phyloP scores from a whole-genome alignment of 768 basidiomycete genomes.

The Lactifluus volemus region DNA sequence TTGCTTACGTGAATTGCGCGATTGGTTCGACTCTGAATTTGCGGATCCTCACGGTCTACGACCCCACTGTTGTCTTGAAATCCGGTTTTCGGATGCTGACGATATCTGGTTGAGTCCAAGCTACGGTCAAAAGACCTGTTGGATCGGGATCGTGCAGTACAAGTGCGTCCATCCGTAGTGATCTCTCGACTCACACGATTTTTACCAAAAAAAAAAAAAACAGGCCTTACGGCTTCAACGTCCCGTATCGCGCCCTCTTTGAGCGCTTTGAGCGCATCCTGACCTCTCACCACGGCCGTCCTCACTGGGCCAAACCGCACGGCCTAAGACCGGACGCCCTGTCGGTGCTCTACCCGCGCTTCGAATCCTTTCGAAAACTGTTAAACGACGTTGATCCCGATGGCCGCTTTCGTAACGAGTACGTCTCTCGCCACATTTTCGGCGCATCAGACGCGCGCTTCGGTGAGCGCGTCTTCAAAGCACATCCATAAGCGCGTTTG shows the following conservation, averaged over 20 bases:
- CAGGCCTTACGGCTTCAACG: conserved; percentile 79
- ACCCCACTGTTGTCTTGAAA: conserved; percentile 89
- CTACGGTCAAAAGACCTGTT: conserved; percentile 68
- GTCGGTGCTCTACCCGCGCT: conserved; percentile 66
- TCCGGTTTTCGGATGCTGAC: conserved; percentile 80
- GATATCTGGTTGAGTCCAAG: conserved; percentile 94
- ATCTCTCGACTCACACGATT: background rate
- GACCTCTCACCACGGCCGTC: conserved; percentile 61
- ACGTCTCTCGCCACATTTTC: conserved; percentile 80
- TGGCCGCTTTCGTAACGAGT: conserved; percentile 81
- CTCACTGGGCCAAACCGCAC: conserved; percentile 97
- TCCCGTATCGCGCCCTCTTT: conserved; percentile 77
- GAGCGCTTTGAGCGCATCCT: conserved; percentile 66
- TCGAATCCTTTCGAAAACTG: conserved; percentile 65
- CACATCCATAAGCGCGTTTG: conserved; percentile 19
- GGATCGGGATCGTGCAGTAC: conserved; percentile 98
- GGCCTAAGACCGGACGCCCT: conserved; percentile 54
- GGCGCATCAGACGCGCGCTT: conserved; percentile 40
- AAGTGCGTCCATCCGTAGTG: conserved; percentile 48
- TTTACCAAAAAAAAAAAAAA: conserved; percentile 24
- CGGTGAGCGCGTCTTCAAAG: conserved; percentile 41
- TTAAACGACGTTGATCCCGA: conserved; percentile 61
- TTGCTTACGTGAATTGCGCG: conserved; percentile 62
- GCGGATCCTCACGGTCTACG: conserved; percentile 63
- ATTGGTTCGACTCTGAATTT: conserved; percentile 63